Evolutionary conservation across 441 rosid genomes (phyloP), one percentile per base, ranked within the genome.

Genomic region (Daphne laureola): DNA sequence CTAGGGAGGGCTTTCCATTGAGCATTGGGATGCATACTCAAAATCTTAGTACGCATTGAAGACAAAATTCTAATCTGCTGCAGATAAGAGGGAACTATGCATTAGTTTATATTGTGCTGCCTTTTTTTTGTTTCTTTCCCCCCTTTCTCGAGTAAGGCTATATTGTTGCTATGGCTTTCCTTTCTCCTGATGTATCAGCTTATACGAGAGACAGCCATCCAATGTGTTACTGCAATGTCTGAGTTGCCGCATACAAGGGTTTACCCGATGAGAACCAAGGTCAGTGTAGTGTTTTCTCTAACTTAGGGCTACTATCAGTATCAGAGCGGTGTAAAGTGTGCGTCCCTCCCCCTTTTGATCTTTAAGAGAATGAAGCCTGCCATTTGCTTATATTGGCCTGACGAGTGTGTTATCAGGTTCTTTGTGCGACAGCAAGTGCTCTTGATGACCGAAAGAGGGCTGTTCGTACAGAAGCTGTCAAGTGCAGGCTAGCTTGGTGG

Each of bases 401-500:
- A 31, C 38, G 0, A 5, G 40, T 26, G 15, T 66, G 9, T 43
- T 53, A 14, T 43, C 63, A 92, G 98, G 95, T 92, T 27, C 61
- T 81, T 61, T 66, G 66, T 76, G 81, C 92, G 12, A 36, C 78
- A 35, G 49, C 77, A 26, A 77, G 70, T 68, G 82, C 88, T 41
- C 84, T 84, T 2, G 95, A 89, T 67, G 98, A 92, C 67, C 85
- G 83, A 8, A 89, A 89, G 78, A 79, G 96, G 47, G 75, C 66
- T 43, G 98, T 92, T 59, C 90, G 96, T 38, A 71, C 53, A 68
- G 94, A 92, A 77, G 95, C 97, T 43, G 74, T 81, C 42, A 77
- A 67, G 73, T 84, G 97, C 68, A 76, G 84, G 53, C 92, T 79
- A 65, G 86, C 92, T 46, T 89, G 98, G 98, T 92, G 62, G 64